Evolutionary conservation across 805 yeast species (phyloP).

Genomic region (Saccharomycopsis sp.): DNA sequence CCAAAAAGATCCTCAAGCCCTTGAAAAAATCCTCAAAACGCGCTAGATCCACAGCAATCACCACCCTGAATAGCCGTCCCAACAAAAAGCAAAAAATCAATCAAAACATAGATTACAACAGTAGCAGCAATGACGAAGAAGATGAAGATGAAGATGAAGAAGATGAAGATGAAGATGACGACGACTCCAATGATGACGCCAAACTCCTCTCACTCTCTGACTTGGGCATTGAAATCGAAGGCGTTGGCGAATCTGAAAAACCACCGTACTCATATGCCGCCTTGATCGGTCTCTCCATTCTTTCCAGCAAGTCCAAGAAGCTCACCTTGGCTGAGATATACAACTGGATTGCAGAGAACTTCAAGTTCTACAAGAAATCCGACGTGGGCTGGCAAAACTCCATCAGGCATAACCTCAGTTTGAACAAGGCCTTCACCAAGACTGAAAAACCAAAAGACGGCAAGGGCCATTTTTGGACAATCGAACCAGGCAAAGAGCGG

Average conservation of each 20-base stretch:
- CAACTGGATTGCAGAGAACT: slow-evolving; percentile 83
- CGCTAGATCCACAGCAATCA: background rate
- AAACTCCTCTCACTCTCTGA: no score
- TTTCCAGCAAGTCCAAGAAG: slow-evolving; percentile 65
- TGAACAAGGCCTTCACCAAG: slow-evolving; percentile 88
- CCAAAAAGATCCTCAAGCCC: no score
- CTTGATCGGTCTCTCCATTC: slow-evolving; percentile 84
- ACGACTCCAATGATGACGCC: background rate
- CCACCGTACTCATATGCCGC: slow-evolving; percentile 95
- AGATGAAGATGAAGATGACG: slow-evolving; percentile 4
- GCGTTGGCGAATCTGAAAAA: slow-evolving; percentile 34
- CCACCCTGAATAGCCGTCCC: no score
- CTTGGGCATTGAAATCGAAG: slow-evolving; percentile 13
- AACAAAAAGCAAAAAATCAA: background rate
- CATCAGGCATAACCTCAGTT: slow-evolving; percentile 84
- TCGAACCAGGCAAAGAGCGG: slow-evolving; percentile 72
- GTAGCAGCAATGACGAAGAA: slow-evolving; percentile 1
- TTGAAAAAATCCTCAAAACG: no score
- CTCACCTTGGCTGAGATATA: slow-evolving; percentile 79
- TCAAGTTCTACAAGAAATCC: slow-evolving; percentile 69
- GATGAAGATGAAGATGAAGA: slow-evolving; percentile 6
- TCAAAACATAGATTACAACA: no score
- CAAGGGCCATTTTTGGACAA: slow-evolving; percentile 84
- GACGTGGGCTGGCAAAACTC: slow-evolving; percentile 98
- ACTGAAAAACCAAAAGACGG: slow-evolving; percentile 87